Base-by-base conservation (phyloP, 2,329 filamentous ascomycete genomes). In the Pseudophaeomoniella oleicola region DNA sequence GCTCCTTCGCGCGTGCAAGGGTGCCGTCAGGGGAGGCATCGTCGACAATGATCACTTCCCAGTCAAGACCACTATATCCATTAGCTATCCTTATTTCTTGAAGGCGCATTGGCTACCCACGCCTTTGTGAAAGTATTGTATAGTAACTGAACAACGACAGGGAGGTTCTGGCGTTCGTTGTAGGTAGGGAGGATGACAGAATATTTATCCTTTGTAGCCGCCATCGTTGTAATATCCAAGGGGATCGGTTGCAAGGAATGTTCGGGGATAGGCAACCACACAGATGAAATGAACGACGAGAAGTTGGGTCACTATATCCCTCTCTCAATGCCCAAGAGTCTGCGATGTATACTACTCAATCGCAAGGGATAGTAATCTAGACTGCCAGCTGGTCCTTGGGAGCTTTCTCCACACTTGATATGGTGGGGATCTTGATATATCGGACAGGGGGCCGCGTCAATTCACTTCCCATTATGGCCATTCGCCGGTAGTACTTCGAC, bases 1-100 rank as follows among this genome's bases (percentile, higher is more conserved):
- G 83, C 60, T 98, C 87, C 55, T 81, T 71, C 43, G 88, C 90
- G 50, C 98, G 74, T 43, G 82, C 76, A 60, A 93, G 83, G 37
- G 90, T 98, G 55, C 87, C 86, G 62, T 98, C 90, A 47, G 90
- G 90, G 39, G 85, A 94, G 63, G 82, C 90, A 62, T 98, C 92
- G 72, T 98, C 90, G 59, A 98, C 83, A 58, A 98, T 90, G 58
- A 98, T 81, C 57, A 98, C 71, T 67, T 98, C 87, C 84, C 85
- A 98, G 60, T 96, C 80, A 52, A 98, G 74, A 35, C 90, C 81
- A 55, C 88, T 27, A n/a, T n/a, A n/a, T n/a, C n/a, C n/a, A n/a
- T n/a, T n/a, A n/a, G n/a, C n/a, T n/a, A n/a, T n/a, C n/a, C n/a
- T n/a, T n/a, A n/a, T n/a, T n/a, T n/a, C n/a, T n/a, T n/a, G n/a